Base-by-base conservation (phyloP, 2,329 filamentous ascomycete species). In the Gnomoniopsis smithogilvyi region DNA sequence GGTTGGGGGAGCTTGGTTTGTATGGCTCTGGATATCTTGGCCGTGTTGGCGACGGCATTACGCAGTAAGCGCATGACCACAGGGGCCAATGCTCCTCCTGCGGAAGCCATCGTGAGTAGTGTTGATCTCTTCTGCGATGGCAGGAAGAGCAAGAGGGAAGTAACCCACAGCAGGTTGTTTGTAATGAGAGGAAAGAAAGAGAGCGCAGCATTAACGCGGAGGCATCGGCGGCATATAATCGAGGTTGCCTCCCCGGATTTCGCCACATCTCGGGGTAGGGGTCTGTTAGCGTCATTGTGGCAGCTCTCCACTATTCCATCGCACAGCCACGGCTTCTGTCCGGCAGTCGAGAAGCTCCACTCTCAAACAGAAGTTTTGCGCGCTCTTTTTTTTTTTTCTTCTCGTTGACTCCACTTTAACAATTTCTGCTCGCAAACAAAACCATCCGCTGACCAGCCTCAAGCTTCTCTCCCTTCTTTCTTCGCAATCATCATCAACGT, bases 81-180 rank as follows among this genome's bases (percentile, higher is more conserved):
- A 60, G 81, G 80, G 67, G 78, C 82, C 82, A 78, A 83, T 71
- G 84, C 75, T 73, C 80, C 81, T 76, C 80, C 80, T 70, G 73
- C 71, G 70, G 80, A 78, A 74, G 78, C 78, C 83, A 86, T 86
- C 64, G 64, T 79, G 71, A 56, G 64, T 54, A 51, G 63, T 19
- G 38, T 8, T 47, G 21, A 24, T 64, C 66, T 63, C 64, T 63
- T 64, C 63, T 60, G 49, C 58, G 22, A n/a, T 50, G 52, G 59
- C 26, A 45, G 53, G 36, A 26, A 36, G 56, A 56, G 50, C 58
- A 54, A 51, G 54, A 49, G 30, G 26, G 48, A 38, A 21, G 24
- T 38, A 36, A 8, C 24, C 43, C 14, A 19, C 15, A 45, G 30
- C 7, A n/a, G n/a, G 19, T 22, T 47, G 51, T 36, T 54, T 54